phyloP scores from a whole-genome alignment of 2,329 filamentous ascomycete genomes.

The Colletotrichum scovillei region DNA sequence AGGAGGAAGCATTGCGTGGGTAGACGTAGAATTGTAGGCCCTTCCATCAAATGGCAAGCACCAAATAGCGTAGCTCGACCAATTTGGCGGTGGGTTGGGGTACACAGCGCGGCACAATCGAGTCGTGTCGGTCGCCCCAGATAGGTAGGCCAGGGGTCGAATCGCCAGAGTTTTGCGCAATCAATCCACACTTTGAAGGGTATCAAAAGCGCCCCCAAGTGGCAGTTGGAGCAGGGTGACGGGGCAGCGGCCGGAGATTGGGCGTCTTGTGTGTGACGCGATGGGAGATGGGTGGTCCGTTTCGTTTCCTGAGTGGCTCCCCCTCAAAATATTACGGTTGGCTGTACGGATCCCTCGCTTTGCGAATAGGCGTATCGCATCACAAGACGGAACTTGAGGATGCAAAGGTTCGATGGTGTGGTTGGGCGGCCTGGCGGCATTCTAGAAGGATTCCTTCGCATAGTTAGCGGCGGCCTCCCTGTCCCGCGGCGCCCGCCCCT shows the following conservation, averaged over 20 bases:
- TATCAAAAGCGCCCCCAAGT: neutral
- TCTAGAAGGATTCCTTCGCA: constrained; percentile 32
- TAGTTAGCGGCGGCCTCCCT: constrained; percentile 1
- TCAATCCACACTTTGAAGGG: neutral
- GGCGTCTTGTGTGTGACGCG: neutral
- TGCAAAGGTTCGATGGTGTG: constrained; percentile 5
- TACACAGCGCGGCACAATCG: neutral
- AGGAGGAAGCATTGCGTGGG: constrained; percentile 6
- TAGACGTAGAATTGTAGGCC: neutral
- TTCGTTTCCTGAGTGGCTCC: neutral
- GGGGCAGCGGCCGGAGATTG: constrained; percentile 8
- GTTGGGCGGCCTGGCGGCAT: constrained; percentile 17
- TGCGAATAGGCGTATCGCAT: neutral
- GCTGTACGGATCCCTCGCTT: neutral
- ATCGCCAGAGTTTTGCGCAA: neutral
- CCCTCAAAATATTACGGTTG: neutral
- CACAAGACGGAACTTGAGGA: neutral
- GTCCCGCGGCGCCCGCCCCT: constrained; percentile 7
- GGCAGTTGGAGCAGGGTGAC: constrained; percentile 1
- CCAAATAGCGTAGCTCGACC: neutral
- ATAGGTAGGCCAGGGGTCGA: neutral
- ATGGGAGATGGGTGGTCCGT: neutral
- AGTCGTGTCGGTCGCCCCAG: neutral
- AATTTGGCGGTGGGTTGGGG: constrained; percentile 1
- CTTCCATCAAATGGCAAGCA: neutral